Base-by-base conservation (phyloP, 2,329 filamentous ascomycete species). In the Arthroderma sp. region DNA sequence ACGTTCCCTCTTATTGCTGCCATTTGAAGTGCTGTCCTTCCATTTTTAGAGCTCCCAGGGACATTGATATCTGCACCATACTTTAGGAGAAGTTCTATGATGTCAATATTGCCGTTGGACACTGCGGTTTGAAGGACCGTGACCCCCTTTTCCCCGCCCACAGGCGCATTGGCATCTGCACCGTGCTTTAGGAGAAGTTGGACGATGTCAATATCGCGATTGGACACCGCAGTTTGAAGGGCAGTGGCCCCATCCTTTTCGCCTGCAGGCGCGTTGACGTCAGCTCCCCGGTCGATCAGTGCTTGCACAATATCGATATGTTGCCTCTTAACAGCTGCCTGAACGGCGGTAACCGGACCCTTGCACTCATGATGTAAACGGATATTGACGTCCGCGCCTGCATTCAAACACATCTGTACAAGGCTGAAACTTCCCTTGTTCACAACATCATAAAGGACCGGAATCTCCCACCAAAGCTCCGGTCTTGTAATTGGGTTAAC, bases 351-450 rank as follows among this genome's bases (percentile, higher is more conserved):
- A 28, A 4, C 36, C 15, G 11, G 9, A 29, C 7, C 5, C 38
- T 27, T 52, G 9, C 3, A 34, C 11, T 34, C 8, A 11, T 9
- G 2, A 9, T 41, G 9, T 39, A 37, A 48, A 45, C 38, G 38
- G 5, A 43, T 27, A 38, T 52, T 51, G 22, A 50, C 34, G 31
- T 46, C 37, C 11, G 49, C 52, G 10, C 48, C 48, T 42, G 44
- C 50, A 41, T 40, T 33, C 29, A 55, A 42, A 27, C 53, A 37
- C 38, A 38, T 40, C 28, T 46, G 45, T n/a, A 53, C 29, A 22
- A 53, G 36, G n/a, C 38, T 34, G 28, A 46, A 45, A n/a, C 47
- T 38, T 9, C 48, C 45, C 6, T 47, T 29, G 32, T 36, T 15
- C 8, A 40, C 40, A 36, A 50, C 52, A 27, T 33, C 38, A 29